Evolutionary conservation across 768 basidiomycete species (phyloP).

Genomic region (Coprinopsis sp.): DNA sequence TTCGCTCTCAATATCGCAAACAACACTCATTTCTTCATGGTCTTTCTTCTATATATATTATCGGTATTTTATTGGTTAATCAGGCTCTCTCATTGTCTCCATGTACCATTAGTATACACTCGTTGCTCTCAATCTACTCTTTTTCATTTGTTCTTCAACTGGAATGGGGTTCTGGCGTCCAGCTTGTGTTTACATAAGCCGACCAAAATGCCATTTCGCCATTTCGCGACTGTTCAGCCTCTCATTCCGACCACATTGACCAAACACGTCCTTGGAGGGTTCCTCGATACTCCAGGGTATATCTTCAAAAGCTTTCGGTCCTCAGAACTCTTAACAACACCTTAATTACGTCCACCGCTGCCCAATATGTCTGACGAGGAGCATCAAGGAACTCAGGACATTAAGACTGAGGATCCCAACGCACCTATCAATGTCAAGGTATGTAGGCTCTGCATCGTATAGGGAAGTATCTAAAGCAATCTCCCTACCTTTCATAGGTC

Average conservation of each 20-base stretch:
- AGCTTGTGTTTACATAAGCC: no score
- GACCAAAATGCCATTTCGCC: no score
- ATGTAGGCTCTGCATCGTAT: not conserved
- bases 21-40: not conserved
- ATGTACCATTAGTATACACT: no score
- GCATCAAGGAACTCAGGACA: constrained; percentile 31
- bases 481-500: constrained; percentile 44
- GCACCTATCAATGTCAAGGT: constrained; percentile 80
- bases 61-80: no score
- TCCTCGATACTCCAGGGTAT: no score
- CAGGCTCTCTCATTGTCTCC: no score
- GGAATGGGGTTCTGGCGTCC: no score
- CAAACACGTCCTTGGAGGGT: no score
- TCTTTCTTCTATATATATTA: not conserved
- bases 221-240: no score
- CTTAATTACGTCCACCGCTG: not conserved
- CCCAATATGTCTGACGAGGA: constrained; percentile 56
- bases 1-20: not conserved
- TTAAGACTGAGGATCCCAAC: constrained; percentile 56
- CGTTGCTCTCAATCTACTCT: not conserved
- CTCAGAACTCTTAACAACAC: not conserved
- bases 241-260: no score
- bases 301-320: no score
- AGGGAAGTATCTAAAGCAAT: not conserved
- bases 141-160: no score